A percentile compares a stretch with the other conserved stretches of the same genome.
Evolutionary conservation across 106 monocot species (phyloP).

Genomic region (Dendrobium nobile): DNA sequence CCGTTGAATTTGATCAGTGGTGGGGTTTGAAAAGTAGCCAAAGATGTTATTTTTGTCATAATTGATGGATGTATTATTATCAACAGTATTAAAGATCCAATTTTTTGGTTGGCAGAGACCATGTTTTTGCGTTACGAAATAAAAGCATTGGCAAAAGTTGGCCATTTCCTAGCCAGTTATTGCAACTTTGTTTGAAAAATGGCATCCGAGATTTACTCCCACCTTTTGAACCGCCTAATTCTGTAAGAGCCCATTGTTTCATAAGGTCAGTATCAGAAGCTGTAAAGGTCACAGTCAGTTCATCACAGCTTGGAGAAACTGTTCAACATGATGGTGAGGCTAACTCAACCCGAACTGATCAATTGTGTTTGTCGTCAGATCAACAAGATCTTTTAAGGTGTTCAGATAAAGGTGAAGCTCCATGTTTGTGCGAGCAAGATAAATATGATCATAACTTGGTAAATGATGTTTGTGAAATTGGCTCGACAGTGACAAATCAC

Average conservation of each 20-base stretch:
- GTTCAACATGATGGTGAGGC: not conserved
- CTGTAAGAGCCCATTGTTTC: slow-evolving; percentile 27
- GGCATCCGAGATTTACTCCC: slow-evolving; percentile 61
- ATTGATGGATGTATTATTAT: not conserved
- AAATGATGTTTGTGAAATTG: not conserved
- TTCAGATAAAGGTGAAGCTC: not conserved
- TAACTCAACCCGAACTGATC: not conserved
- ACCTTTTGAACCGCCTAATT: slow-evolving; percentile 76
- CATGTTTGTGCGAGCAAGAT: not conserved
- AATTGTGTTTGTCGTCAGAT: not conserved
- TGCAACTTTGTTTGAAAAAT: slow-evolving; percentile 67
- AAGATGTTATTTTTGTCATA: not conserved
- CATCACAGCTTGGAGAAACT: not conserved
- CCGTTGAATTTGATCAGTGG: slow-evolving; percentile 7
- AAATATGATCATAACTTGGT: not conserved
- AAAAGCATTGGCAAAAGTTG: slow-evolving; percentile 54
- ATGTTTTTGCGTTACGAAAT: slow-evolving; percentile 59
- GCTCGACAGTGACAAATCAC: not conserved
- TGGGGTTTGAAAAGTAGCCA: slow-evolving; percentile 9
- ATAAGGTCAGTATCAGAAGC: not conserved
- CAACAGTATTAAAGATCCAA: not conserved
- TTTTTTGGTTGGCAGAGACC: slow-evolving; percentile 43
- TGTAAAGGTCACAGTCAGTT: not conserved
- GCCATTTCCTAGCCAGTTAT: slow-evolving; percentile 60
- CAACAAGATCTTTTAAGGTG: not conserved